Conservation (phyloP, 352 stramenopile species). For the Phytophthora crassamura region DNA sequence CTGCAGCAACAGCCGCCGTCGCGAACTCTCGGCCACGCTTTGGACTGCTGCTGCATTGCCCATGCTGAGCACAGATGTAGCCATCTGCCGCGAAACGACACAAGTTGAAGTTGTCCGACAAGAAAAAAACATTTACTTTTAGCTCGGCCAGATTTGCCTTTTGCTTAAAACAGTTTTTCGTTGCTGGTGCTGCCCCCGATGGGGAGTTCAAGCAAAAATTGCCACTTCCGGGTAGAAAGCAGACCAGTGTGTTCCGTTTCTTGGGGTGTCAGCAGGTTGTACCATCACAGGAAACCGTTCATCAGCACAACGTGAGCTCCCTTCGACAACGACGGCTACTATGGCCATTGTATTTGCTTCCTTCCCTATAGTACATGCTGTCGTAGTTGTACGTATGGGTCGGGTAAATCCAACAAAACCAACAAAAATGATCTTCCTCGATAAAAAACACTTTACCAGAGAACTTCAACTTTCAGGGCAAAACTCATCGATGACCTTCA, state of each 20-base stretch:
- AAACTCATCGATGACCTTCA: no score
- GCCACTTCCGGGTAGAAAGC: constrained; percentile 54
- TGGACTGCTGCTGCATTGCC: constrained; percentile 46
- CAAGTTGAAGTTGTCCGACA: constrained; percentile 18
- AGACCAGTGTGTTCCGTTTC: constrained; percentile 78
- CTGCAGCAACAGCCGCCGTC: constrained; percentile 41
- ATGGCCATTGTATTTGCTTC: background rate
- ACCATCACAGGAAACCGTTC: constrained; percentile 72
- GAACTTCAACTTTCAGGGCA: no score
- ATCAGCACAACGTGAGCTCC: constrained; percentile 73
- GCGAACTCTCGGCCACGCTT: constrained; percentile 40
- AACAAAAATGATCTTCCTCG: background rate
- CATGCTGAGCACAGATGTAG: constrained; percentile 33
- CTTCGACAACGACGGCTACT: constrained; percentile 77
- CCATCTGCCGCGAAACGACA: constrained; percentile 10
- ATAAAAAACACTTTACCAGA: background rate
- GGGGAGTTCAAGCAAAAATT: constrained; percentile 71
- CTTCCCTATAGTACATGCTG: constrained; percentile 22
- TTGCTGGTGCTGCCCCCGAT: constrained; percentile 22
- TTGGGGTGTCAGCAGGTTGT: constrained; percentile 81
- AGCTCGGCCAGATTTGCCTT: background rate
- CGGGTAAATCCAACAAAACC: background rate
- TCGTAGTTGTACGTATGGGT: constrained; percentile 52
- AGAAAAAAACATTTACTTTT: constrained; percentile 8
- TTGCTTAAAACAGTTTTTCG: background rate